Evolutionary conservation across 306 rosid species (phyloP).

Genomic region (Sophora flavescens): DNA sequence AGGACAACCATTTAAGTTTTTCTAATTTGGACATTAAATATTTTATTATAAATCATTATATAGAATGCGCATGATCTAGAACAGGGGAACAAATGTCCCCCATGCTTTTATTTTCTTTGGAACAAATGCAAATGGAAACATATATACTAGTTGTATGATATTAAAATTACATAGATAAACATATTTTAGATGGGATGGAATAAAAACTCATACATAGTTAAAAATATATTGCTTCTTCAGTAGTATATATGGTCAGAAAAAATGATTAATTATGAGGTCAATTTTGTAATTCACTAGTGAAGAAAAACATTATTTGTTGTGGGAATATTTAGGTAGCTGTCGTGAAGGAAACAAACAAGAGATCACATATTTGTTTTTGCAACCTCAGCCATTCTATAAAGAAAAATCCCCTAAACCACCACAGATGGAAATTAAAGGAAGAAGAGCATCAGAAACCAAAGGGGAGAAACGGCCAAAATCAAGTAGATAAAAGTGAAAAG

Average conservation of each 20-base stretch:
- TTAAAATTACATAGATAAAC: background rate
- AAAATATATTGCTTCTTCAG: background rate
- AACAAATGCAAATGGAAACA: background rate
- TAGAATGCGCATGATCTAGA: background rate
- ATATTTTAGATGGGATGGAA: background rate
- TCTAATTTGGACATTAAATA: background rate
- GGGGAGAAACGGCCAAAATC: constrained; percentile 30
- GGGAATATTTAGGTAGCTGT: constrained; percentile 40
- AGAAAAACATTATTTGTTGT: constrained; percentile 40
- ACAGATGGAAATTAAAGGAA: constrained; percentile 15
- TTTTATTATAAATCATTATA: background rate
- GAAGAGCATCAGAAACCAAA: constrained; percentile 15
- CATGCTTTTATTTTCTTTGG: no score
- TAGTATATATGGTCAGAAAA: background rate
- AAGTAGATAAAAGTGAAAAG: constrained; percentile 33
- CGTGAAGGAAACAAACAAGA: constrained; percentile 53
- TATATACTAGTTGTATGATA: background rate
- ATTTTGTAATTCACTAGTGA: constrained; percentile 41
- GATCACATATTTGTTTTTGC: constrained; percentile 26
- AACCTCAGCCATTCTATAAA: constrained; percentile 41
- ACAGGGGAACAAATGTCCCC: background rate
- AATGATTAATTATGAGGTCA: constrained; percentile 40
- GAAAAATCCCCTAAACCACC: constrained; percentile 25
- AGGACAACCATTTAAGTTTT: background rate
- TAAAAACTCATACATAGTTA: background rate